phyloP scores from a whole-genome alignment of 768 basidiomycete genomes.

The Auricularia heimuer region DNA sequence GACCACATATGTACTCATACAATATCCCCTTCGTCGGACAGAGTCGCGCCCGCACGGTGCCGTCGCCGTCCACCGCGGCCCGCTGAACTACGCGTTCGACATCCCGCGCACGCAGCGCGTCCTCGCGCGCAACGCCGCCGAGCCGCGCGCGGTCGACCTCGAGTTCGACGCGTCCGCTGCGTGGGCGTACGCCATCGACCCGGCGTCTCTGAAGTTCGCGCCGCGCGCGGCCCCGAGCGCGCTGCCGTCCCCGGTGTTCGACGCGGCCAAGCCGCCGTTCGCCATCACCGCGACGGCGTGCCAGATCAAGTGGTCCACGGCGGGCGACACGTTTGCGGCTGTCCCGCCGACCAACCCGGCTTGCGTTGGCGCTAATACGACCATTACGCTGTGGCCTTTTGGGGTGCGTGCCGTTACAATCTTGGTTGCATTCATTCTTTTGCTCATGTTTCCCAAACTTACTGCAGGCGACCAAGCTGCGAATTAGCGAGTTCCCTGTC shows the following conservation, averaged over 20 bases:
- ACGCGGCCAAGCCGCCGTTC: constrained; percentile 38
- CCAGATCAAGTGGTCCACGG: constrained; percentile 35
- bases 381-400: constrained; percentile 37
- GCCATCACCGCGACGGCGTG: constrained; percentile 42
- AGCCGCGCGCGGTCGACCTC: constrained; percentile 38
- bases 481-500: constrained; percentile 24
- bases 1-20: no score
- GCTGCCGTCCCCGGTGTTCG: constrained; percentile 39
- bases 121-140: constrained; percentile 31
- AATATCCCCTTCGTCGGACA: constrained; percentile 10
- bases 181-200: constrained; percentile 51
- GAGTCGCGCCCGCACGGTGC: constrained; percentile 43
- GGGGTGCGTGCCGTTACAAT: constrained; percentile 29
- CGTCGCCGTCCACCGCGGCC: constrained; percentile 44
- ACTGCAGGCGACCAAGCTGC: constrained; percentile 21
- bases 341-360: constrained; percentile 30
- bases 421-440: neutral
- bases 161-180: constrained; percentile 37
- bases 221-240: constrained; percentile 22
- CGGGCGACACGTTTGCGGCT: constrained; percentile 40
- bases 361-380: constrained; percentile 33
- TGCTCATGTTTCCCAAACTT: neutral
- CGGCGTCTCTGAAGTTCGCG: constrained; percentile 26
- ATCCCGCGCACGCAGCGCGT: constrained; percentile 29
- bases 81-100: constrained; percentile 46